Evolutionary conservation across 1,284 basidiomycete species (phyloP), one percentile per base, ranked within the genome.

Genomic region (Hymenochaete sp.): DNA sequence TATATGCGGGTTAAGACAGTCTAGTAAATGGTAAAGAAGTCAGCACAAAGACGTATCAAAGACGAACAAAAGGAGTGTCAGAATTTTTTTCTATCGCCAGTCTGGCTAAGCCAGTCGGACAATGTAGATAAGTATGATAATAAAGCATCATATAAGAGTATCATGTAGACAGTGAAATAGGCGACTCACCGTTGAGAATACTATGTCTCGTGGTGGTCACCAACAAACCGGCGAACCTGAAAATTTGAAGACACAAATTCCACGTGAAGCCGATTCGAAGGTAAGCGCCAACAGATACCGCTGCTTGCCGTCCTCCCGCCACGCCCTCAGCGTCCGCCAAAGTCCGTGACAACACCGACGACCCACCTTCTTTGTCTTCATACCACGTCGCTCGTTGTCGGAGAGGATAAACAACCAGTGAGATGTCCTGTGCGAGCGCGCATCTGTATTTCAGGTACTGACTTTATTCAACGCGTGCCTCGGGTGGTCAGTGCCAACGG

Each of bases 81-180:
- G 67, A 47, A 42, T 22, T 49, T 49, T 52, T 57, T 49, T 28
- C 14, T n/a, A 33, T 75, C 73, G 64, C 72, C 74, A 68, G 52
- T 56, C 58, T 58, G 63, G 47, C 45, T 54, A 48, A 53, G 59
- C 66, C 62, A 66, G 68, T 87, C 75, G 57, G 84, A 85, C 83
- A 86, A 87, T 87, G 83, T 87, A 87, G 84, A 87, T 86, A 85
- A 83, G 67, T 65, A 63, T 29, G 11, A 38, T 56, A 55, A 59
- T 47, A 47, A 47, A 59, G 56, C 72, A 75, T 74, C 79, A 84
- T 72, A 58, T 64, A 62, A 29, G 47, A 43, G 45, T 38, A 14
- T n/a, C n/a, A n/a, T n/a, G n/a, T n/a, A 14, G 1, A 44, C 32
- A 21, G 13, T 11, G 31, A 38, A 47, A 47, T 4, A 40, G 18